phyloP scores from a whole-genome alignment of 352 stramenopile species.

The Paralagenidium karlingii region DNA sequence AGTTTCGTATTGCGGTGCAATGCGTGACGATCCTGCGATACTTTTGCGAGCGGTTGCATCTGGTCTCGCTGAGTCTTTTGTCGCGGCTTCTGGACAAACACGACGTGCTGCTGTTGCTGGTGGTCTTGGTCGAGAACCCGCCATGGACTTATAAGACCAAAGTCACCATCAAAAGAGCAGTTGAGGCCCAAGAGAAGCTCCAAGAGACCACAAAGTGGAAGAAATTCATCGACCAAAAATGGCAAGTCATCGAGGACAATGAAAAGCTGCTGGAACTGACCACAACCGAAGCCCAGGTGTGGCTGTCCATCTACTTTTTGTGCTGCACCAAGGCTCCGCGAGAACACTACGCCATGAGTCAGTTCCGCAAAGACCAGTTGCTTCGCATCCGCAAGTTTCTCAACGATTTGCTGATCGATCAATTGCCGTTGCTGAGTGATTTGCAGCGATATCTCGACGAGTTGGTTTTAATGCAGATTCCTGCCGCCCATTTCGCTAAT shows the following conservation, averaged over 20 bases:
- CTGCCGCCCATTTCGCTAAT: slow-evolving; percentile 4
- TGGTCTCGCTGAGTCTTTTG: slow-evolving; percentile 79
- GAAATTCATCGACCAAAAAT: slow-evolving; percentile 90
- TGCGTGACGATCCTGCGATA: slow-evolving; percentile 84
- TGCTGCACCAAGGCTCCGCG: slow-evolving; percentile 85
- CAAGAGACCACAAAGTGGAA: slow-evolving; percentile 61
- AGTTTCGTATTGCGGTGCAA: slow-evolving; percentile 78
- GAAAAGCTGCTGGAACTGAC: slow-evolving; percentile 90
- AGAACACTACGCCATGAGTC: slow-evolving; percentile 91
- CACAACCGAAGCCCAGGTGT: slow-evolving; percentile 89
- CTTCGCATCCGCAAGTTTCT: slow-evolving; percentile 92
- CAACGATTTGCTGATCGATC: slow-evolving; percentile 90
- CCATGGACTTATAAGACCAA: slow-evolving; percentile 87
- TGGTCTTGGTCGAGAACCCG: slow-evolving; percentile 91
- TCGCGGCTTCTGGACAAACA: slow-evolving; percentile 93
- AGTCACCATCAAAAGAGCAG: slow-evolving; percentile 5
- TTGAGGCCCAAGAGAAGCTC: slow-evolving; percentile 6
- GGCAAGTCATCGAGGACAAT: slow-evolving; percentile 64
- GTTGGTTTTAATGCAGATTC: slow-evolving; percentile 85
- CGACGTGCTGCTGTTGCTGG: slow-evolving; percentile 87
- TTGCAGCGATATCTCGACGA: slow-evolving; percentile 94
- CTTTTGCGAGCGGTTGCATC: slow-evolving; percentile 80
- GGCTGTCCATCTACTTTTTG: slow-evolving; percentile 92
- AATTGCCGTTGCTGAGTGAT: slow-evolving; percentile 90
- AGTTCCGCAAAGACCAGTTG: slow-evolving; percentile 89